These are phyloP conservation scores for Syzygium syzygioides DNA, from an alignment of 441 rosid genomes.

Conservation along the genomic window DNA sequence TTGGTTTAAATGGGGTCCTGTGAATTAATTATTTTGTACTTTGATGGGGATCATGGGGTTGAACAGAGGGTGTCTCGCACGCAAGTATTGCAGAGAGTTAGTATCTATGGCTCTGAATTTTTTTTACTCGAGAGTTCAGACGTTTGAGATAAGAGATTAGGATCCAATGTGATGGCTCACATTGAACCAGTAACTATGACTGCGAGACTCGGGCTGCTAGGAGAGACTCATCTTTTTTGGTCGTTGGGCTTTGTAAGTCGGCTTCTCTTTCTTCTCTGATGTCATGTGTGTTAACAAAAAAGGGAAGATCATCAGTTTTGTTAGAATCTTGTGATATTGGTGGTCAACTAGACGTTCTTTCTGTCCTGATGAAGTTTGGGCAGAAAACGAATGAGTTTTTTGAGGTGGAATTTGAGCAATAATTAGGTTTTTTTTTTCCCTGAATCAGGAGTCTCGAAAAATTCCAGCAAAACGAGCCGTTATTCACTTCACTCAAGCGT, in stretches of 20 bases:
- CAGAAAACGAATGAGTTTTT: background rate
- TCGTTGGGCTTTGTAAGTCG: background rate
- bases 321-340: background rate
- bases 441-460: slow-evolving; percentile 47
- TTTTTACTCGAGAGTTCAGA: background rate
- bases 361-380: background rate
- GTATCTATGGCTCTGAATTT: background rate
- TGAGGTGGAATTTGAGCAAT: background rate
- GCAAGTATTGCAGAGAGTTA: background rate
- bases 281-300: background rate
- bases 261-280: background rate
- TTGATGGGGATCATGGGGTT: background rate
- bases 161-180: background rate
- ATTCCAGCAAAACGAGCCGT: slow-evolving; percentile 44
- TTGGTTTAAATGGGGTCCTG: background rate
- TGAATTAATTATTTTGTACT: background rate
- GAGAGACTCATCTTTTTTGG: background rate
- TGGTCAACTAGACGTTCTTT: background rate
- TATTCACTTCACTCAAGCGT: slow-evolving; percentile 49
- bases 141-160: background rate
- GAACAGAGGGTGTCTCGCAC: background rate
- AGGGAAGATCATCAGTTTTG: background rate
- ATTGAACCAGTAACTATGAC: background rate
- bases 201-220: background rate
- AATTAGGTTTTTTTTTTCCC: slow-evolving; percentile 8